Percentiles rank a stretch among this genome's conserved stretches.
phyloP scores from a whole-genome alignment of 192 early-diverging fungal genomes.

The Dimargaris xerosporica region DNA sequence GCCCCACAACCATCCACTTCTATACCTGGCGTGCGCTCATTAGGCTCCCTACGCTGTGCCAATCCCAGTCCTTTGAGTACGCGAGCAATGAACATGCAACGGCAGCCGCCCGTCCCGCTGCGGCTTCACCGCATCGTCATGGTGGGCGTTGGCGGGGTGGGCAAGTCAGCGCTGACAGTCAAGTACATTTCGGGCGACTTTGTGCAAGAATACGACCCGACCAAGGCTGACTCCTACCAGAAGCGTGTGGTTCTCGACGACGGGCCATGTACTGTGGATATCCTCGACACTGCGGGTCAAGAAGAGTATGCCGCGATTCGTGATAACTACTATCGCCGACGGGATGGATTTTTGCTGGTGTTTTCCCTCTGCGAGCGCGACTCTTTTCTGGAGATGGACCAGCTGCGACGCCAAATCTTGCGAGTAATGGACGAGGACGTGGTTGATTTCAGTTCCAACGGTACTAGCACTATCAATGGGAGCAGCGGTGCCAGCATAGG shows the following conservation, averaged over 20 bases:
- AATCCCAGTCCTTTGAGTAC: no score
- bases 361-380: conserved; percentile 85
- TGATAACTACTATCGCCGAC: conserved; percentile 94
- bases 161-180: conserved; percentile 70
- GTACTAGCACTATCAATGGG: no score
- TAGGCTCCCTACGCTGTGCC: no score
- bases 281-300: conserved; percentile 92
- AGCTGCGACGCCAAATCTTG: conserved; percentile 83
- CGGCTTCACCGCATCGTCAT: conserved; percentile 15
- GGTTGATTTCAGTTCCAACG: no score
- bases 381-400: conserved; percentile 82
- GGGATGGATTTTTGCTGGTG: conserved; percentile 88
- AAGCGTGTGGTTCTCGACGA: conserved; percentile 91
- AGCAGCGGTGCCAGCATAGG: no score
- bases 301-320: conserved; percentile 90
- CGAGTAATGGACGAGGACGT: conserved; percentile 91
- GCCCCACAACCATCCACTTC: no score
- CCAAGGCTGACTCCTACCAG: conserved; percentile 92
- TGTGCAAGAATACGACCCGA: conserved; percentile 89
- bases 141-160: conserved; percentile 75
- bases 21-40: no score
- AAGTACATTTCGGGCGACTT: conserved; percentile 72
- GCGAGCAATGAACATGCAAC: no score
- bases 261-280: conserved; percentile 72
- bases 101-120: no score